phyloP scores from a whole-genome alignment of 768 basidiomycete genomes.

The Clavulina sp. region DNA sequence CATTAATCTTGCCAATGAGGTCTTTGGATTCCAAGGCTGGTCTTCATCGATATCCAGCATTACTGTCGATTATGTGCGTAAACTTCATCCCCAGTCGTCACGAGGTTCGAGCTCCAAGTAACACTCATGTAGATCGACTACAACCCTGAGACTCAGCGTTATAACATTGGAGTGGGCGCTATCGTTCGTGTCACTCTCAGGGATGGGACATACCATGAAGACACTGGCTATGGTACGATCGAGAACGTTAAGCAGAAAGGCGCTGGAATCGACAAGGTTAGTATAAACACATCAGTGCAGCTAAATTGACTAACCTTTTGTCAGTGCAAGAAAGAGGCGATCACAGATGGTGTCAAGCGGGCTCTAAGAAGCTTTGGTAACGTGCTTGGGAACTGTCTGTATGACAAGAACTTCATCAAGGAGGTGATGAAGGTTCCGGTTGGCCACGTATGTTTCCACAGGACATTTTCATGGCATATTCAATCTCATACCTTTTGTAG shows the following conservation, averaged over 20 bases:
- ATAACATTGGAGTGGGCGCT: slow-evolving; percentile 62
- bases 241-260: slow-evolving; percentile 81
- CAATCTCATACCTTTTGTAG: slow-evolving; percentile 19
- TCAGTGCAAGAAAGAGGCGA: slow-evolving; percentile 96
- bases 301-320: not conserved
- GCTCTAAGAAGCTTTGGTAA: slow-evolving; percentile 87
- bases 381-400: slow-evolving; percentile 89
- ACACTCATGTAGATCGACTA: slow-evolving; percentile 42
- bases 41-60: slow-evolving; percentile 61
- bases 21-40: slow-evolving; percentile 98
- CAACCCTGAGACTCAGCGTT: slow-evolving; percentile 46
- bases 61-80: slow-evolving; percentile 28
- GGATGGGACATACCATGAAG: slow-evolving; percentile 84
- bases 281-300: not conserved
- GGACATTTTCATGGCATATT: not conserved
- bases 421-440: slow-evolving; percentile 81
- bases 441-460: slow-evolving; percentile 38
- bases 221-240: slow-evolving; percentile 75
- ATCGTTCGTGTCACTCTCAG: slow-evolving; percentile 72
- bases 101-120: not conserved
- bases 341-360: slow-evolving; percentile 88
- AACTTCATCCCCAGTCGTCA: not conserved
- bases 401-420: slow-evolving; percentile 77
- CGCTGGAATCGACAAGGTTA: slow-evolving; percentile 70
- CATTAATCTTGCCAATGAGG: slow-evolving; percentile 94